Percentiles rank a stretch among this genome's conserved stretches.
Conservation (phyloP, 768 basidiomycete species). For the Pleurotus platypus region DNA sequence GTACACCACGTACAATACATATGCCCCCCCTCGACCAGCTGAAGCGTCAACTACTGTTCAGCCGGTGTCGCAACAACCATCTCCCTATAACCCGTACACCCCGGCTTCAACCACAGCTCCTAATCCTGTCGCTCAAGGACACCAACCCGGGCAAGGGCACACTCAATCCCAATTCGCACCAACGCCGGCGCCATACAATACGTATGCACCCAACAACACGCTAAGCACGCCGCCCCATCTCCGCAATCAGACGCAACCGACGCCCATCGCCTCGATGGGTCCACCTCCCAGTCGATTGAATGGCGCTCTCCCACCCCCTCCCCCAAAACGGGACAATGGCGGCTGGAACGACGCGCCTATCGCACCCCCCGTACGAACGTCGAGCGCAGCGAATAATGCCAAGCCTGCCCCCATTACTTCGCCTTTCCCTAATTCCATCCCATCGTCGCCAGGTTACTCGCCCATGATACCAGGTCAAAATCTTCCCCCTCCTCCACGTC, state of each 20-base stretch:
- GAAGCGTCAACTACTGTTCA: not conserved
- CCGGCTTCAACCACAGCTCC: not conserved
- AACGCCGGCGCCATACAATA: not conserved
- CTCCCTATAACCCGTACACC: not conserved
- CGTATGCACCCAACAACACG: slow-evolving; percentile 14
- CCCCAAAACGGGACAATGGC: slow-evolving; percentile 67
- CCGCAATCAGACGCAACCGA: slow-evolving; percentile 22
- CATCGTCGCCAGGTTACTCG: slow-evolving; percentile 40
- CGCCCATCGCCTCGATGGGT: slow-evolving; percentile 30
- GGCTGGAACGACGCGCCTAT: slow-evolving; percentile 93
- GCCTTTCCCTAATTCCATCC: slow-evolving; percentile 76
- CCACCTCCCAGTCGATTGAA: slow-evolving; percentile 40
- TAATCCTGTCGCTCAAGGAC: not conserved
- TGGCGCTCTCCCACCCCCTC: slow-evolving; percentile 35
- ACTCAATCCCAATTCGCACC: not conserved
- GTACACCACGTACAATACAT: not conserved
- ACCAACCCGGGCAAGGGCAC: not conserved
- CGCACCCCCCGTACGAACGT: slow-evolving; percentile 39
- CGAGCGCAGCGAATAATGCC: slow-evolving; percentile 42
- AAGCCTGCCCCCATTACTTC: slow-evolving; percentile 78
- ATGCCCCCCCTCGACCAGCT: not conserved
- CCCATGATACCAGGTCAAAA: slow-evolving; percentile 36
- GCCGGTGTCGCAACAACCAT: not conserved
- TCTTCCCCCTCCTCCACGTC: slow-evolving; percentile 63
- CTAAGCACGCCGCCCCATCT: slow-evolving; percentile 39